Conservation (phyloP, 768 basidiomycete genomes). For the Termitomyces sp. region DNA sequence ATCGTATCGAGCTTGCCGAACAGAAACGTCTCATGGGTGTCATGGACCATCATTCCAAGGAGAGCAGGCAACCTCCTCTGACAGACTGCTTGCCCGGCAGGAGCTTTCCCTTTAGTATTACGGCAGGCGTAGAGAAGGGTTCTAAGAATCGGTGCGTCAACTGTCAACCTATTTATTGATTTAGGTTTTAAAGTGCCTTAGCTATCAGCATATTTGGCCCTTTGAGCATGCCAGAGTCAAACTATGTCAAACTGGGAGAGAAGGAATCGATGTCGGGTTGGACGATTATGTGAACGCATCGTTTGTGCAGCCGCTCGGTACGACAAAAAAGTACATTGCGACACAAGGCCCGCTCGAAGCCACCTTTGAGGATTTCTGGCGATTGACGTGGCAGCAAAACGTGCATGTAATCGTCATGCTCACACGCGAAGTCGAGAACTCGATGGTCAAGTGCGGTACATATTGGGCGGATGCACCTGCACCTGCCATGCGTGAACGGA, state of each 20-base stretch:
- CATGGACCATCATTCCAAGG: slow-evolving; percentile 85
- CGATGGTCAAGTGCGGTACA: slow-evolving; percentile 83
- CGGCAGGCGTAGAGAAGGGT: slow-evolving; percentile 93
- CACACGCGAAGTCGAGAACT: slow-evolving; percentile 85
- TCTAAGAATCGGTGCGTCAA: slow-evolving; percentile 75
- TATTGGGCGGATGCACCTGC: slow-evolving; percentile 64
- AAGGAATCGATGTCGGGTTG: slow-evolving; percentile 18
- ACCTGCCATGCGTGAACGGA: slow-evolving; percentile 5
- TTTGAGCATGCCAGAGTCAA: slow-evolving; percentile 92
- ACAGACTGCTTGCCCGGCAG: neutral
- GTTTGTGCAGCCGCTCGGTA: slow-evolving; percentile 83
- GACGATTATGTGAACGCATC: slow-evolving; percentile 95
- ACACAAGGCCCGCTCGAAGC: slow-evolving; percentile 92
- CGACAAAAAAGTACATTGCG: slow-evolving; percentile 82
- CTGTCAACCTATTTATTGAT: neutral
- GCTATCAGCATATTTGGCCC: slow-evolving; percentile 97
- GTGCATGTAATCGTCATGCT: slow-evolving; percentile 97
- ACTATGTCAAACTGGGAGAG: slow-evolving; percentile 35
- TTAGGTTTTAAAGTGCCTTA: slow-evolving; percentile 20
- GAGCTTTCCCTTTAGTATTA: slow-evolving; percentile 84
- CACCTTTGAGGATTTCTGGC: slow-evolving; percentile 94
- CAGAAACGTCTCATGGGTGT: slow-evolving; percentile 84
- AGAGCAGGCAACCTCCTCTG: slow-evolving; percentile 29
- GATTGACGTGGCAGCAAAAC: slow-evolving; percentile 90
- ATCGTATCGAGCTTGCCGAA: slow-evolving; percentile 87